phyloP scores from a whole-genome alignment of 345 rosid species.

The Pistacia vera region DNA sequence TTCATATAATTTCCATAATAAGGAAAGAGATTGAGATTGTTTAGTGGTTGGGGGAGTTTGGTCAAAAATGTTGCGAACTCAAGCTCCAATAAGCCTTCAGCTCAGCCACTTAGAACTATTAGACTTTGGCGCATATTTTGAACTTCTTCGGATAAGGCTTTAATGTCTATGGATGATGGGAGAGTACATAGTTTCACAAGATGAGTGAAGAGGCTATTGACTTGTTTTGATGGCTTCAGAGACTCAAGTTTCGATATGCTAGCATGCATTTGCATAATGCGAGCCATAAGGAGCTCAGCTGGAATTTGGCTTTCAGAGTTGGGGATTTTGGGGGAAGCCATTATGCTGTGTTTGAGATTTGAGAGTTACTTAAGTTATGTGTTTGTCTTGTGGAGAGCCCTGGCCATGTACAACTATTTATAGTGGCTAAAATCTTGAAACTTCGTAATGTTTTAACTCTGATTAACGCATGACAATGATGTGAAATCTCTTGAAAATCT shows the following conservation, averaged over 20 bases:
- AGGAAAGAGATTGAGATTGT: slow-evolving; percentile 36
- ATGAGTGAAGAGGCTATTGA: slow-evolving; percentile 25
- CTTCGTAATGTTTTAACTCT: no score
- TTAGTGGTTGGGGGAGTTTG: slow-evolving; percentile 30
- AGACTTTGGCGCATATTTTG: slow-evolving; percentile 34
- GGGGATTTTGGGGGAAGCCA: slow-evolving; percentile 34
- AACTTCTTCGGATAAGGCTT: slow-evolving; percentile 17
- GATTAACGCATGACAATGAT: no score
- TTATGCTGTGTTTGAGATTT: background rate
- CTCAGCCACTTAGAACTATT: slow-evolving; percentile 29
- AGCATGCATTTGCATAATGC: slow-evolving; percentile 26
- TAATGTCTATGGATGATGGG: slow-evolving; percentile 32
- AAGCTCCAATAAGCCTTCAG: slow-evolving; percentile 43
- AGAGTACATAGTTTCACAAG: slow-evolving; percentile 33
- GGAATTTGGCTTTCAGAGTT: slow-evolving; percentile 15
- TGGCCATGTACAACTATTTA: background rate
- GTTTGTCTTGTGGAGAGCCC: background rate
- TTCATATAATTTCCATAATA: slow-evolving; percentile 40
- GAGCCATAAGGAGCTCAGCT: slow-evolving; percentile 25
- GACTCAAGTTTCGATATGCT: slow-evolving; percentile 33
- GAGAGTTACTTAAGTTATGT: background rate
- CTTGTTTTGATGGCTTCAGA: slow-evolving; percentile 31
- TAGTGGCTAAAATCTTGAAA: background rate
- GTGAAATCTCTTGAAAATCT: no score
- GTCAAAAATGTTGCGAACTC: slow-evolving; percentile 39